Percentiles rank a stretch among this genome's conserved stretches.
Conservation (phyloP, 2,329 filamentous ascomycete genomes). For the Elsinoe australis region DNA sequence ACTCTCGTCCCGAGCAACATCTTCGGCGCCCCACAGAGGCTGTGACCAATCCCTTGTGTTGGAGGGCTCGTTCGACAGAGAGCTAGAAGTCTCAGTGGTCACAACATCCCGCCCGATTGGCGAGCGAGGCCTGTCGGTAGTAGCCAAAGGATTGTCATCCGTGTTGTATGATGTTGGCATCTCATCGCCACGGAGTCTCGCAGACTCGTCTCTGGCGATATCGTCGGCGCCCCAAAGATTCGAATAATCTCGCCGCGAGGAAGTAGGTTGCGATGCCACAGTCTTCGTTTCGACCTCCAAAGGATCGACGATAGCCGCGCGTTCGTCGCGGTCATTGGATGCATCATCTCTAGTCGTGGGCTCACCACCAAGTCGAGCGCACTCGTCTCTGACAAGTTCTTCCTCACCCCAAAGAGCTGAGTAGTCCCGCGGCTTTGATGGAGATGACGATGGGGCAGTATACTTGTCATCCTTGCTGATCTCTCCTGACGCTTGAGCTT, state of each 20-base stretch:
- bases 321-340: too few species aligned
- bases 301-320: too few species aligned
- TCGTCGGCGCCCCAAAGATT: neutral
- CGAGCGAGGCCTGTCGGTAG: too few species aligned
- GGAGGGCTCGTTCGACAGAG: neutral
- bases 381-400: conserved; percentile 4
- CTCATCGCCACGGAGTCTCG: neutral
- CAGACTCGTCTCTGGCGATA: neutral
- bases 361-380: conserved; percentile 5
- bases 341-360: too few species aligned
- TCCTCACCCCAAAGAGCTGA: conserved; percentile 1
- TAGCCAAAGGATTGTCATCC: too few species aligned
- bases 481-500: neutral
- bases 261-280: conserved; percentile 12
- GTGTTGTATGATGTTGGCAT: too few species aligned
- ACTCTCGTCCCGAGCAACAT: conserved; percentile 30
- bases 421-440: neutral
- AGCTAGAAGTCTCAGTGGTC: too few species aligned
- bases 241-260: neutral
- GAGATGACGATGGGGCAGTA: neutral
- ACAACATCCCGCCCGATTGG: too few species aligned
- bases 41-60: neutral
- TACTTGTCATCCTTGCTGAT: too few species aligned
- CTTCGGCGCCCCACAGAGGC: conserved; percentile 28
- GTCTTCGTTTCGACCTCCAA: neutral